phyloP scores from a whole-genome alignment of 2,329 filamentous ascomycete genomes.

The Penicillium psychrosexuale region DNA sequence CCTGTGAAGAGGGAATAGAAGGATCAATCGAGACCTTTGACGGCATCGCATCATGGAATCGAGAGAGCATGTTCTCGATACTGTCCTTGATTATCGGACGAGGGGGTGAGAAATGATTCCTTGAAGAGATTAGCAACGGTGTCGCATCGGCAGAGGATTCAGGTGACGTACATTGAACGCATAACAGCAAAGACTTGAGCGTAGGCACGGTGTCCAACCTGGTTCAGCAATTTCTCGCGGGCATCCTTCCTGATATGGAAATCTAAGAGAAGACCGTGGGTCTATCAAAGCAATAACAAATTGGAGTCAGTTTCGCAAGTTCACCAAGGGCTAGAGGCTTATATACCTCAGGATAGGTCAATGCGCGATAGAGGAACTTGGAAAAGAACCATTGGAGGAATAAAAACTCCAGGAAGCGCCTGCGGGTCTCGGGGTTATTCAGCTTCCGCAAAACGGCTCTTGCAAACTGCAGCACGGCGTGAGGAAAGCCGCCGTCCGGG shows the following conservation, averaged over 20 bases:
- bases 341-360: constrained; percentile 84
- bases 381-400: constrained; percentile 91
- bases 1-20: background rate
- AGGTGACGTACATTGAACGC: constrained; percentile 59
- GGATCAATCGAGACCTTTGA: constrained; percentile 1
- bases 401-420: constrained; percentile 75
- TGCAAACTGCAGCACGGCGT: constrained; percentile 78
- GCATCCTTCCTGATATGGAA: constrained; percentile 92
- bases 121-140: constrained; percentile 15
- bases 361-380: constrained; percentile 75
- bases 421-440: constrained; percentile 64
- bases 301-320: constrained; percentile 29
- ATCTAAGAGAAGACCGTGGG: constrained; percentile 68
- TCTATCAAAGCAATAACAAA: constrained; percentile 39
- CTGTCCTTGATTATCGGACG: constrained; percentile 34
- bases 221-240: constrained; percentile 68
- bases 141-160: constrained; percentile 36
- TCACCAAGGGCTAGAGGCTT: background rate
- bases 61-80: constrained; percentile 40
- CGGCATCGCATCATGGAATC: constrained; percentile 19
- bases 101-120: constrained; percentile 37
- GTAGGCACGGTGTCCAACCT: constrained; percentile 76
- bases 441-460: constrained; percentile 78
- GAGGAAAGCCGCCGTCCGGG: constrained; percentile 81
- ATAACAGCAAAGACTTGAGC: constrained; percentile 74